Conservation (phyloP, 208 protist species). For the Vickermania ingenoplastis region DNA sequence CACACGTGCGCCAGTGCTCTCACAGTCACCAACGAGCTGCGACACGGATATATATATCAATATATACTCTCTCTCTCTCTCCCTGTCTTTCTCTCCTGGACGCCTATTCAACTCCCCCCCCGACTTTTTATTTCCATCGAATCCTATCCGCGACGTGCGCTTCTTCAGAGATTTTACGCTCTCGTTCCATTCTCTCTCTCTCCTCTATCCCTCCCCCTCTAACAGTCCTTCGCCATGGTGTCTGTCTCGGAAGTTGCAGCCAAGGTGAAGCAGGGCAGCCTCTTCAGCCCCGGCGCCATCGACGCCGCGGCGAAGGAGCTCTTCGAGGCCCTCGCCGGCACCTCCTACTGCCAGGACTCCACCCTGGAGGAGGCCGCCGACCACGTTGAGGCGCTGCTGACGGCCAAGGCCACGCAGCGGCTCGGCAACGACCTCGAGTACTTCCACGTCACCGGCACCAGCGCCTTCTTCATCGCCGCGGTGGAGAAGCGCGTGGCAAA, state of each 20-base stretch:
- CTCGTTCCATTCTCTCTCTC: neutral
- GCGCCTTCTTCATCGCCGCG: constrained; percentile 68
- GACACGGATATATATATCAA: too few species aligned
- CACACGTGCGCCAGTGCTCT: too few species aligned
- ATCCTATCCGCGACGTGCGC: neutral
- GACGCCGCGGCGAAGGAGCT: constrained; percentile 27
- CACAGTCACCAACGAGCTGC: too few species aligned
- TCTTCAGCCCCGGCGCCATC: constrained; percentile 41
- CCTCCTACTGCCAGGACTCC: constrained; percentile 38
- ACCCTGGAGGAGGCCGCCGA: constrained; percentile 25
- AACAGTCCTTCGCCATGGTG: neutral
- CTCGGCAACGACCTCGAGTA: constrained; percentile 56
- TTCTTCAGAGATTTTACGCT: neutral
- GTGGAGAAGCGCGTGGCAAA: constrained; percentile 27
- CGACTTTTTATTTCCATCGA: too few species aligned
- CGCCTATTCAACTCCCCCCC: too few species aligned
- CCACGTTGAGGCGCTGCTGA: constrained; percentile 58
- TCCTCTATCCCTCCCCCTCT: constrained; percentile 1
- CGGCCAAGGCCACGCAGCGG: constrained; percentile 33
- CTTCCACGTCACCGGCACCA: constrained; percentile 32
- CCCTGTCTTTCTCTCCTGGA: too few species aligned
- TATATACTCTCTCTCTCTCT: too few species aligned
- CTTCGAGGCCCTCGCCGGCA: constrained; percentile 23
- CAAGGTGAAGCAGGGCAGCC: constrained; percentile 17
- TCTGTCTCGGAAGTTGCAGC: neutral